Evolutionary conservation across 768 basidiomycete genomes (phyloP).

Genomic region (Tulasnella sp.): DNA sequence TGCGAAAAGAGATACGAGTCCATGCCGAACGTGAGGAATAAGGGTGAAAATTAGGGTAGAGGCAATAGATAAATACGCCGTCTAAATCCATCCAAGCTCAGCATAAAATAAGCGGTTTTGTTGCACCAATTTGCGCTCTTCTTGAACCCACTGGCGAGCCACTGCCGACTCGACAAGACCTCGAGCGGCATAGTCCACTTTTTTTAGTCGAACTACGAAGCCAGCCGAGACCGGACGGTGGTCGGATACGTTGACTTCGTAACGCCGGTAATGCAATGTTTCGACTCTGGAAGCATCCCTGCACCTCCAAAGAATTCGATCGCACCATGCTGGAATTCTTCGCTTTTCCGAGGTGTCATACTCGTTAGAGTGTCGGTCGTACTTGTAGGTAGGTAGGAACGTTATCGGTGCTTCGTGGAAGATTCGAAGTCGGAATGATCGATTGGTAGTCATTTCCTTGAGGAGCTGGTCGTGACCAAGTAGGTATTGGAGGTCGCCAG

Average conservation of each 20-base stretch:
- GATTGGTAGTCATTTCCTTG: slow-evolving; percentile 87
- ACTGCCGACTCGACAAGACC: neutral
- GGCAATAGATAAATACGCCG: slow-evolving; percentile 1
- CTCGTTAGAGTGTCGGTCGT: slow-evolving; percentile 73
- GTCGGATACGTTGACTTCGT: slow-evolving; percentile 87
- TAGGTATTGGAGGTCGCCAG: slow-evolving; percentile 66
- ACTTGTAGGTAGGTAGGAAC: slow-evolving; percentile 94
- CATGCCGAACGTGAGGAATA: neutral
- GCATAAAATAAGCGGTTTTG: slow-evolving; percentile 1
- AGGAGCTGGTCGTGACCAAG: slow-evolving; percentile 82
- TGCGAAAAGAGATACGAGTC: slow-evolving; percentile 9
- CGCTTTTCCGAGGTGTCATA: slow-evolving; percentile 91
- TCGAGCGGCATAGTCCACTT: slow-evolving; percentile 46
- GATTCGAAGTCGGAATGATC: slow-evolving; percentile 79
- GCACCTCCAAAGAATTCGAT: slow-evolving; percentile 82
- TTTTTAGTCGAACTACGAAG: slow-evolving; percentile 75
- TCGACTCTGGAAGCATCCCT: slow-evolving; percentile 56
- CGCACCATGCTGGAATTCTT: slow-evolving; percentile 94
- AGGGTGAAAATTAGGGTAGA: neutral
- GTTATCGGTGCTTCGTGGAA: slow-evolving; percentile 80
- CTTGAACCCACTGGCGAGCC: neutral
- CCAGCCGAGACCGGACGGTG: slow-evolving; percentile 86
- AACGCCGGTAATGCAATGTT: slow-evolving; percentile 73
- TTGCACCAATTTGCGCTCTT: neutral
- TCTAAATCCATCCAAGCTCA: slow-evolving; percentile 3